Conservation (phyloP, 495 filamentous ascomycete species). For the Tuber aestivum region DNA sequence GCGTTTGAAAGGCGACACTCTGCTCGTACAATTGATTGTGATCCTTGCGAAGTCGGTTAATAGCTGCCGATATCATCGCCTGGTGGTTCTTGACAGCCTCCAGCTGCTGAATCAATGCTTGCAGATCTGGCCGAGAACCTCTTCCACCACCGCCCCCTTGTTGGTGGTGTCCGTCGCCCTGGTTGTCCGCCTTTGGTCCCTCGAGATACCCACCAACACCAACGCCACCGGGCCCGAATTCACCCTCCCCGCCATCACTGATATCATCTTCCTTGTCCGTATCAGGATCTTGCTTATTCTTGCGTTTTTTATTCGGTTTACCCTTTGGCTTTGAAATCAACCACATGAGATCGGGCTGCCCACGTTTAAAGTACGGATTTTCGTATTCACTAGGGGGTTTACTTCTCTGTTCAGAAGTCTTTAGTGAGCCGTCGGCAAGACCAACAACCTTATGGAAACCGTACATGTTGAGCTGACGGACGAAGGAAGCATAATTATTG, state of each 20-base stretch:
- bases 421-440: constrained; percentile 93
- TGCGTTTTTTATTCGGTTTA: constrained; percentile 53
- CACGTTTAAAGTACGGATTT: constrained; percentile 91
- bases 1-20: constrained; percentile 77
- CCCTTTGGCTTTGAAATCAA: constrained; percentile 95
- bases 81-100: constrained; percentile 78
- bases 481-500: constrained; percentile 98
- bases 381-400: constrained; percentile 98
- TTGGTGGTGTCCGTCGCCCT: constrained; percentile 32
- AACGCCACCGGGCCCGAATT: constrained; percentile 40
- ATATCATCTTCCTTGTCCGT: constrained; percentile 65
- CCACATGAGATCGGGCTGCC: constrained; percentile 90
- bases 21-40: constrained; percentile 86
- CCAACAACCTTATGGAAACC: constrained; percentile 99
- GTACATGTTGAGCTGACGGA: constrained; percentile 98
- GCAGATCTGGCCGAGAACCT: constrained; percentile 52
- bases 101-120: constrained; percentile 70
- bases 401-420: constrained; percentile 89
- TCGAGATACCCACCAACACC: constrained; percentile 44
- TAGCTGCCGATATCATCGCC: constrained; percentile 69
- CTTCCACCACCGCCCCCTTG: constrained; percentile 22
- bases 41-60: constrained; percentile 70
- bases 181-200: constrained; percentile 32
- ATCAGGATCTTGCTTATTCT: constrained; percentile 63
- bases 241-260: constrained; percentile 47